Evolutionary conservation across 2,329 filamentous ascomycete genomes (phyloP).

Genomic region (Cordyceps cicadae): DNA sequence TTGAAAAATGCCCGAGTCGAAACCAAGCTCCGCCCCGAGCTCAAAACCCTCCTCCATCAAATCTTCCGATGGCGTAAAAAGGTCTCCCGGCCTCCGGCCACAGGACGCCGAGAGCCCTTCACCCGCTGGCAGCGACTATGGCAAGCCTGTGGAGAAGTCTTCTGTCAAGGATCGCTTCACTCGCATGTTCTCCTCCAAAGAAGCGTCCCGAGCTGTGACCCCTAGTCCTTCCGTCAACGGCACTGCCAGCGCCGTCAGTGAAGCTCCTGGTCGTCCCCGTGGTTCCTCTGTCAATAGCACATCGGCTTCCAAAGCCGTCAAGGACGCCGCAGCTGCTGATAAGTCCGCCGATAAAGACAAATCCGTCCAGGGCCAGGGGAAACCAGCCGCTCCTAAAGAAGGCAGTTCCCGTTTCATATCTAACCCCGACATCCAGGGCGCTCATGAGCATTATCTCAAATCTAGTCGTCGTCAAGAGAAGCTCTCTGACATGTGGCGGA

Average conservation of each 20-base stretch:
- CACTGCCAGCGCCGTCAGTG: conserved; percentile 14
- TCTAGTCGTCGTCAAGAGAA: conserved; percentile 91
- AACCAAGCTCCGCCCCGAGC: conserved; percentile 34
- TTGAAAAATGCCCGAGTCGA: conserved; percentile 27
- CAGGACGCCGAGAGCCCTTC: conserved; percentile 27
- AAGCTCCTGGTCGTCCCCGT: conserved; percentile 26
- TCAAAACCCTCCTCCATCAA: conserved; percentile 43
- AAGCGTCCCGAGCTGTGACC: conserved; percentile 31
- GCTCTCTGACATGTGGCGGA: conserved; percentile 82
- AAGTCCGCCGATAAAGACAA: conserved; percentile 21
- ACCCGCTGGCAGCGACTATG: conserved; percentile 8
- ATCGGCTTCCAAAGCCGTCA: conserved; percentile 33
- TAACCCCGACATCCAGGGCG: conserved; percentile 48
- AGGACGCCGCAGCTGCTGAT: conserved; percentile 28
- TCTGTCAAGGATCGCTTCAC: conserved; percentile 57
- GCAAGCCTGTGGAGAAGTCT: conserved; percentile 39
- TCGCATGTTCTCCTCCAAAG: conserved; percentile 57
- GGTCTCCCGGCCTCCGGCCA: conserved; percentile 31
- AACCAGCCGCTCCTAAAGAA: conserved; percentile 25
- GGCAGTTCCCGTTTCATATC: conserved; percentile 43
- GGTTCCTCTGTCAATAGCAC: conserved; percentile 27
- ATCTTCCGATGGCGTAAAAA: conserved; percentile 35
- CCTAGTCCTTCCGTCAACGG: conserved; percentile 17
- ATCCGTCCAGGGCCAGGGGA: conserved; percentile 19
- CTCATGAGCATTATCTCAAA: conserved; percentile 82